Base-by-base conservation (phyloP, 2,329 filamentous ascomycete species). In the Bipolaris cookei region DNA sequence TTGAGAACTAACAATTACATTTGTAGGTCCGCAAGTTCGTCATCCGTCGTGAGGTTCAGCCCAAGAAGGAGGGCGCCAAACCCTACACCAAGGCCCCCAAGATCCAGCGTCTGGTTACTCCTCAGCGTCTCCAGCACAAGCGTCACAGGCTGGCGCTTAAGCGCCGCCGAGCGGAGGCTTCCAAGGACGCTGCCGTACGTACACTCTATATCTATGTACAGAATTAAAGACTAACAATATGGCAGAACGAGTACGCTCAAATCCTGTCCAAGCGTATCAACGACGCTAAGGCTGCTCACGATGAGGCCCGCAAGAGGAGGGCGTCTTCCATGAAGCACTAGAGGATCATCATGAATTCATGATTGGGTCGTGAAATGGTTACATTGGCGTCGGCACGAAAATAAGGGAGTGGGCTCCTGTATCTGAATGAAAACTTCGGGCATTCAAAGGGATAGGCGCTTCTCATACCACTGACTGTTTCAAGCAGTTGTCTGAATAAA, bases 111-210 rank as follows among this genome's bases (percentile, higher is more conserved):
- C 92, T 99, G 76, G 92, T 99, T 77, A 99, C 95, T 78, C 95
- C 95, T 81, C 95, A 98, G 86, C 95, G 95, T 82, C 92, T 99
- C 79, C 95, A 99, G 88, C 95, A 97, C 90, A 99, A 98, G 91
- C 92, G 95, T 78, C 95, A 98, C 87, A 88, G 93, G 76, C 85
- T 96, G 77, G 94, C 95, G 78, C 90, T 99, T 84, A 99, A 99
- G 92, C 92, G 94, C 82, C 94, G 95, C 83, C 91, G 92, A 80
- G 84, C 93, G 78, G 95, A 99, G 87, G 90, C 93, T 83, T 88
- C 92, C 85, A 97, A 97, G 89, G 95, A 99, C 80, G 94, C 96
- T 86, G 95, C 95, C 79, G 95, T 97, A 92, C 80, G 90, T 64
- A 54, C 16, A 34, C 11, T 25, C 21, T 51, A 34, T 37, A 48